phyloP scores from a whole-genome alignment of 2,329 filamentous ascomycete species.

The Alternaria viburni region DNA sequence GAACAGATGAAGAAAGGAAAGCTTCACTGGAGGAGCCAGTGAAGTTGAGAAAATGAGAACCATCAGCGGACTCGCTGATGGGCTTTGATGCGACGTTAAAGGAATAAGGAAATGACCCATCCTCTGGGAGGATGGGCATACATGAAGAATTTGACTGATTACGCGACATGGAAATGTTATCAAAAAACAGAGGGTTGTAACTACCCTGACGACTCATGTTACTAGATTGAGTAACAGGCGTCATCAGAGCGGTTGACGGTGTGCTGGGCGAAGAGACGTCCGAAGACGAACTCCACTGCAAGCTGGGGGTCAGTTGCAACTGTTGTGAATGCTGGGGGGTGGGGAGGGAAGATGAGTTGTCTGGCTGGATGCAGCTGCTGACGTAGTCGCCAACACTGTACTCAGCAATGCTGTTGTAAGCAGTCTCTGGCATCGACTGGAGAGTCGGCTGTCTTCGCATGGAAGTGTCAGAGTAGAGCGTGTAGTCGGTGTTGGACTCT shows the following conservation, averaged over 20 bases:
- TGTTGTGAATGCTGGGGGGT: constrained; percentile 28
- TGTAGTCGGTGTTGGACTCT: constrained; percentile 38
- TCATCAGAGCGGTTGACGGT: constrained; percentile 45
- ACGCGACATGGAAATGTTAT: constrained; percentile 53
- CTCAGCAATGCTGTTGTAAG: constrained; percentile 33
- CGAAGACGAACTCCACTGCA: constrained; percentile 41
- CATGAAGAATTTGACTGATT: constrained; percentile 51
- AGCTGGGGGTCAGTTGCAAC: constrained; percentile 39
- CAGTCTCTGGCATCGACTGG: constrained; percentile 33
- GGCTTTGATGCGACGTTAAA: constrained; percentile 41
- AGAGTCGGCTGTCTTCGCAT: constrained; percentile 27
- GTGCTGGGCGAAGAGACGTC: constrained; percentile 48
- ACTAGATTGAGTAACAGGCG: constrained; percentile 48
- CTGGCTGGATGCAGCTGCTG: constrained; percentile 36
- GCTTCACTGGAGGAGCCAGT: constrained; percentile 47
- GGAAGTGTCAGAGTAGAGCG: constrained; percentile 36
- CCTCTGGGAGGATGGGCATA: constrained; percentile 45
- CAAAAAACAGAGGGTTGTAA: constrained; percentile 50
- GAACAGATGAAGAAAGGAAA: constrained; percentile 39
- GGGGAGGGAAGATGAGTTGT: constrained; percentile 28
- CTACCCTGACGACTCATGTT: constrained; percentile 57
- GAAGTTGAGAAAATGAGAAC: constrained; percentile 41
- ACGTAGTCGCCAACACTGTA: constrained; percentile 49
- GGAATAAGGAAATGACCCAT: constrained; percentile 45
- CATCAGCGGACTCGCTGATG: constrained; percentile 40